A percentile compares a stretch with the other conserved stretches of the same genome.
phyloP scores from a whole-genome alignment of 768 basidiomycete genomes.

The Termitomyces titanicus region DNA sequence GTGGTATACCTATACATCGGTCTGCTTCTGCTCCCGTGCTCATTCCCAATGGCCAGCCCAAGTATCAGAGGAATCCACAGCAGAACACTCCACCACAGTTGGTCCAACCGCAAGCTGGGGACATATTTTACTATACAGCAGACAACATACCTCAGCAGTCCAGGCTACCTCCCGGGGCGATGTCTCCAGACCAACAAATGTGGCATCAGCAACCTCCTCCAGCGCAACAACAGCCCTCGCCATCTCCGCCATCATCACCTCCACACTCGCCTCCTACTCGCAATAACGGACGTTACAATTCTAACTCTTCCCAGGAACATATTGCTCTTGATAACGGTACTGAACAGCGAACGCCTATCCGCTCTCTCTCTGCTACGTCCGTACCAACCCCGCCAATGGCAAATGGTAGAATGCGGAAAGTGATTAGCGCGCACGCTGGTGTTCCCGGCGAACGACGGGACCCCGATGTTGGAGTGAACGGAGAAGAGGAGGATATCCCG shows the following conservation, averaged over 20 bases:
- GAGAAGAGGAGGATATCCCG: constrained; percentile 79
- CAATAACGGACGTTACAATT: constrained; percentile 25
- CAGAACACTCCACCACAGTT: constrained; percentile 19
- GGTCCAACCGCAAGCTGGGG: constrained; percentile 26
- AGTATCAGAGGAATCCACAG: constrained; percentile 27
- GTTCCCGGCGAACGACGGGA: constrained; percentile 34
- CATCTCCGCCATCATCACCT: constrained; percentile 25
- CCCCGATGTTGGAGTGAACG: constrained; percentile 19
- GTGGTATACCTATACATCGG: constrained; percentile 18
- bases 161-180: constrained; percentile 57
- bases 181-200: constrained; percentile 46
- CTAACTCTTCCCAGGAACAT: constrained; percentile 33
- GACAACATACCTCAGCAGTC: constrained; percentile 30
- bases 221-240: constrained; percentile 27
- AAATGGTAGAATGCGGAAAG: constrained; percentile 62
- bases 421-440: constrained; percentile 60
- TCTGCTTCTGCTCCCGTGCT: constrained; percentile 21
- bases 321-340: constrained; percentile 20
- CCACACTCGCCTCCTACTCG: constrained; percentile 52
- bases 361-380: constrained; percentile 72
- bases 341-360: constrained; percentile 45
- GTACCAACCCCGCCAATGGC: constrained; percentile 30
- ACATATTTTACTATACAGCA: constrained; percentile 37
- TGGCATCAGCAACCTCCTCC: constrained; percentile 18
- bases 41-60: constrained; percentile 23